Evolutionary conservation across 305 asterid genomes (phyloP), one percentile per base, ranked within the genome.

Genomic region (Rubia balearica): DNA sequence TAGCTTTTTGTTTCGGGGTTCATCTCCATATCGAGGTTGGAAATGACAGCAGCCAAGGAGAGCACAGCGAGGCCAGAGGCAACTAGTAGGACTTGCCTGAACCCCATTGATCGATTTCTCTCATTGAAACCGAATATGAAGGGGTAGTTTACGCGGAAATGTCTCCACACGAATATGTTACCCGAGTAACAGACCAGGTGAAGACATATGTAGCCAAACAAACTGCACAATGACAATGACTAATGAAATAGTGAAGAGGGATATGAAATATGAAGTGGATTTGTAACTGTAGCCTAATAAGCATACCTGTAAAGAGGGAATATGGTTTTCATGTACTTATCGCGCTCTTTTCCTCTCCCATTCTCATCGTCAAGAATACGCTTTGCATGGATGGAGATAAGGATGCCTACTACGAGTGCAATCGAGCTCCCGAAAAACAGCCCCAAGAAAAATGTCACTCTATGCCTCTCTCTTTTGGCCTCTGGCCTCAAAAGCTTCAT

Each of bases 11-110:
- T 89, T 45, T 57, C 69, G 1, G 75, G 77, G 24, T 90, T 87
- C 98, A 89, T 87, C 67, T 92, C 95, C 98, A 92, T 79, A 71
- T 90, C 96, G 60, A 92, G 83, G 77, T 90, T 84, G 27, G 88
- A 81, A 40, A 90, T 79, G n/a, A 79, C 85, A 66, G 90, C 91
- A 48, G 88, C 84, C 68, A 90, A 70, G 33, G 92, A 71, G 24
- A 92, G 85, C 22, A 87, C 84, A 1, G 90, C 78, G 57, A 92
- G 87, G 77, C 90, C 98, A 8, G 96, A 88, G 73, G 95, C 88
- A 42, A 88, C 74, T 42, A 92, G 96, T 65, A 88, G 80, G 49
- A 92, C 80, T 84, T 89, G 91, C 80, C 90, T 79, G 65, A 85
- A 90, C 59, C 93, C 89, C 75, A 92, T 12, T 5, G 51, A 72